phyloP scores from a whole-genome alignment of 352 stramenopile species.

The Pythium sukuiense region DNA sequence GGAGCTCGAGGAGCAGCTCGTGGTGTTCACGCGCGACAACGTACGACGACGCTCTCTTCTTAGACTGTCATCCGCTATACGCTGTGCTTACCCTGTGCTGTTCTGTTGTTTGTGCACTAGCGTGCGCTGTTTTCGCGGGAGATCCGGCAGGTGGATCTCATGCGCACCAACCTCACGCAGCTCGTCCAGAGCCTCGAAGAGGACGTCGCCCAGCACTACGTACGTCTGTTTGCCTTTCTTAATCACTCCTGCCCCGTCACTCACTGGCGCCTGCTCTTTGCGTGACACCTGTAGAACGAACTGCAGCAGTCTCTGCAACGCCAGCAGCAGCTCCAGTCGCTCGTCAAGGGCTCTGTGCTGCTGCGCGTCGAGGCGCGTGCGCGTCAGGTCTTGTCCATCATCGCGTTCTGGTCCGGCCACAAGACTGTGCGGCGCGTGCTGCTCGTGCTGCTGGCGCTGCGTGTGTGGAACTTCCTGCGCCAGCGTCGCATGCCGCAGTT shows the following conservation, averaged over 20 bases:
- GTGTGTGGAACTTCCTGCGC: conserved; percentile 55
- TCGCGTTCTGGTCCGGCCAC: conserved; percentile 48
- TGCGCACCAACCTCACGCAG: conserved; percentile 48
- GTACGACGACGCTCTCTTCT: conserved; percentile 19
- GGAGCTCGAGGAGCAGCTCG: conserved; percentile 62
- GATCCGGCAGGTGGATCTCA: conserved; percentile 51
- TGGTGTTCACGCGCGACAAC: conserved; percentile 65
- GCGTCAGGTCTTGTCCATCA: conserved; percentile 36
- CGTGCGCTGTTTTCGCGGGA: conserved; percentile 53
- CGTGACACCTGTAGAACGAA: conserved; percentile 35
- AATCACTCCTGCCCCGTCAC: background rate
- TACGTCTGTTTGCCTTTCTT: conserved; percentile 16
- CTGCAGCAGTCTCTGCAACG: conserved; percentile 42
- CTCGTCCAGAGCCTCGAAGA: conserved; percentile 64
- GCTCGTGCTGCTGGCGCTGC: conserved; percentile 45
- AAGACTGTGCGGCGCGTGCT: conserved; percentile 52
- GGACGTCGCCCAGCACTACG: conserved; percentile 56
- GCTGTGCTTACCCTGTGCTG: background rate
- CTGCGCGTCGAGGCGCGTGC: conserved; percentile 41
- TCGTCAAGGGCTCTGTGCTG: conserved; percentile 45
- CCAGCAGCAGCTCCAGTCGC: conserved; percentile 40
- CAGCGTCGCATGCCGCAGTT: conserved; percentile 54
- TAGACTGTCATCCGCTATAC: background rate
- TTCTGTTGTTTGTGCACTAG: conserved; percentile 10
- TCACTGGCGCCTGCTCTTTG: background rate